phyloP scores from a whole-genome alignment of 2,329 filamentous ascomycete species.

The Phyllosticta citrichinensis region DNA sequence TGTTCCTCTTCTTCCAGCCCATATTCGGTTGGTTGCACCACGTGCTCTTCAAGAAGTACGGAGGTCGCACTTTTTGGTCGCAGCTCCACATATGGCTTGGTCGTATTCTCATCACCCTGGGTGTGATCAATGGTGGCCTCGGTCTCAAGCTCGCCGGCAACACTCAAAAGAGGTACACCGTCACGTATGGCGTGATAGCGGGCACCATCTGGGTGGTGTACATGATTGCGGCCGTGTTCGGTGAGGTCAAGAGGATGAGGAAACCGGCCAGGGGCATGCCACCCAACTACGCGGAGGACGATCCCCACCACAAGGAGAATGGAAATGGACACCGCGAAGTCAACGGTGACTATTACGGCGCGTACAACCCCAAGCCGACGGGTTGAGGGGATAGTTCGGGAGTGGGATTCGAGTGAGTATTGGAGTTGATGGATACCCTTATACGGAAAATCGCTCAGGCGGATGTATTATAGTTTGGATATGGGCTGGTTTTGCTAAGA shows the following conservation, averaged over 20 bases:
- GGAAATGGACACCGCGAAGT: background rate
- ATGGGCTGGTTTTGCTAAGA: background rate
- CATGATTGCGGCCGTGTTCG: slow-evolving; percentile 19
- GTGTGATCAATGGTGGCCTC: slow-evolving; percentile 45
- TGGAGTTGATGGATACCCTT: background rate
- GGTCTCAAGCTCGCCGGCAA: slow-evolving; percentile 37
- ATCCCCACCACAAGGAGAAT: background rate
- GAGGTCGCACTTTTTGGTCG: slow-evolving; percentile 32
- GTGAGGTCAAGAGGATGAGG: slow-evolving; percentile 17
- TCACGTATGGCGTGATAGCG: slow-evolving; percentile 25
- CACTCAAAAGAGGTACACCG: slow-evolving; percentile 4
- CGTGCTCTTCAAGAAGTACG: slow-evolving; percentile 34
- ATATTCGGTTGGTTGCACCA: slow-evolving; percentile 42
- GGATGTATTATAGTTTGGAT: background rate
- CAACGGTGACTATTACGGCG: background rate
- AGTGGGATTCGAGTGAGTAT: background rate
- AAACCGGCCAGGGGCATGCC: background rate
- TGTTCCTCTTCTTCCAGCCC: slow-evolving; percentile 43
- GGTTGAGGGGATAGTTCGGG: background rate
- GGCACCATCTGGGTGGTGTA: slow-evolving; percentile 26
- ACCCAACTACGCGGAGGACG: background rate
- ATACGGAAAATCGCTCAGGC: background rate
- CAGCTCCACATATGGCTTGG: slow-evolving; percentile 46
- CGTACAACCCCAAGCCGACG: background rate
- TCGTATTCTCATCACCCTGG: slow-evolving; percentile 38